Evolutionary conservation across 176 grass and related monocot genomes (phyloP).

Genomic region (Dactylis glomerata): DNA sequence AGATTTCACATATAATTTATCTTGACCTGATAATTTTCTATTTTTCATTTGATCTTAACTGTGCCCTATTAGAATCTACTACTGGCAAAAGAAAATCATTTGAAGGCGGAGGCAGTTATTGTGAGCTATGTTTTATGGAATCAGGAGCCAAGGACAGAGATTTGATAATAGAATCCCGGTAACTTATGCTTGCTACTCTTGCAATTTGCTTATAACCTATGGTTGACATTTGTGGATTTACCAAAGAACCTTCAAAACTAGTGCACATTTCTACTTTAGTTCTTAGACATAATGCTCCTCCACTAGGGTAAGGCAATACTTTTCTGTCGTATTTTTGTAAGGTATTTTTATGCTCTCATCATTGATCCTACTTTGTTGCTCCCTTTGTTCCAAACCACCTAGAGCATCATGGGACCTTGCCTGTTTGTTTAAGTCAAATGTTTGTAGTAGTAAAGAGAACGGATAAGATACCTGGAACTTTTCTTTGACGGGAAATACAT

Average conservation of each 20-base stretch:
- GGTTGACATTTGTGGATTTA: not conserved
- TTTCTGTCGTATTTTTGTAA: constrained; percentile 38
- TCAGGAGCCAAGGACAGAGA: constrained; percentile 49
- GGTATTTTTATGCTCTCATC: constrained; percentile 36
- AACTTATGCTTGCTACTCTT: not conserved
- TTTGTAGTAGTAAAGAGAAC: constrained; percentile 29
- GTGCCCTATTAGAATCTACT: constrained; percentile 40
- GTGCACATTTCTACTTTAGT: constrained; percentile 28
- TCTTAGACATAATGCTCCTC: constrained; percentile 19
- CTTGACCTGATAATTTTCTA: not conserved
- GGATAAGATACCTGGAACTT: constrained; percentile 33
- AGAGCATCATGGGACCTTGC: constrained; percentile 32
- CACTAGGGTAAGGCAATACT: constrained; percentile 34
- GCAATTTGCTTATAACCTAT: not conserved
- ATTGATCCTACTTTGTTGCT: constrained; percentile 59
- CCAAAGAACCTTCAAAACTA: not conserved
- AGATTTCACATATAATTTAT: not conserved
- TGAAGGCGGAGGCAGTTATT: constrained; percentile 46
- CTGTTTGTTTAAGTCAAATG: constrained; percentile 44
- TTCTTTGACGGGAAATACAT: not conserved
- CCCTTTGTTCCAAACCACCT: constrained; percentile 40
- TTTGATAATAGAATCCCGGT: constrained; percentile 41
- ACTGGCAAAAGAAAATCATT: constrained; percentile 64
- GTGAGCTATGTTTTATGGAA: constrained; percentile 50
- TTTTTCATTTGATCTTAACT: constrained; percentile 19